Percentiles rank a stretch among this genome's conserved stretches.
Conservation (phyloP, 768 basidiomycete genomes). For the Chiua virens region DNA sequence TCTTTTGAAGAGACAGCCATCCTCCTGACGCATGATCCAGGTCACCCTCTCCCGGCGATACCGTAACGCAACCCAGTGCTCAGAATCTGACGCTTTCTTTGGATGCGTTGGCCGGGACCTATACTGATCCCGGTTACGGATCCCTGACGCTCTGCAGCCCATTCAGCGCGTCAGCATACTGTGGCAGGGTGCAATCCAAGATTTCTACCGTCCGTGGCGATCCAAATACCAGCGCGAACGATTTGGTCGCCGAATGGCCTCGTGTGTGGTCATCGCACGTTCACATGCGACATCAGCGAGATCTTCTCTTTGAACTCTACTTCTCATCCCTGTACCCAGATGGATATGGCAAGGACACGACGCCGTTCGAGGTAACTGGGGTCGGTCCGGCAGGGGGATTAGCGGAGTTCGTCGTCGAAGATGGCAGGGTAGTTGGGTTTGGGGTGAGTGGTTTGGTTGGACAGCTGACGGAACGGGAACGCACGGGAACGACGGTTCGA, state of each 20-base stretch:
- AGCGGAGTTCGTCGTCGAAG: slow-evolving; percentile 26
- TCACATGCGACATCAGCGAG: slow-evolving; percentile 25
- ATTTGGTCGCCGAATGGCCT: slow-evolving; percentile 34
- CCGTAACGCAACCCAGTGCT: too few species aligned
- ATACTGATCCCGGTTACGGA: slow-evolving; percentile 39
- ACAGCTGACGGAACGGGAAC: slow-evolving; percentile 21
- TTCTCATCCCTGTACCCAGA: slow-evolving; percentile 33
- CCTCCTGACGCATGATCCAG: background rate
- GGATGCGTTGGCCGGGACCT: slow-evolving; percentile 37
- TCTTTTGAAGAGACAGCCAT: background rate
- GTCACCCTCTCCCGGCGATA: background rate
- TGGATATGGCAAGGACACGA: slow-evolving; percentile 38
- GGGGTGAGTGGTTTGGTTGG: slow-evolving; percentile 20
- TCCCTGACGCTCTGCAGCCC: slow-evolving; percentile 37
- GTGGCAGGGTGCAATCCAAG: slow-evolving; percentile 23
- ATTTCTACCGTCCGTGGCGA: slow-evolving; percentile 28
- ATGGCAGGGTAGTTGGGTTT: slow-evolving; percentile 31
- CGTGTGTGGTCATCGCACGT: slow-evolving; percentile 40
- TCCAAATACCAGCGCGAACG: background rate
- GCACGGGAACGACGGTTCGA: slow-evolving; percentile 16
- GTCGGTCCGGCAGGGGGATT: background rate
- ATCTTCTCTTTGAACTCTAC: slow-evolving; percentile 18
- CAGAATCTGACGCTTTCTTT: slow-evolving; percentile 7
- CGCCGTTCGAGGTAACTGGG: slow-evolving; percentile 29
- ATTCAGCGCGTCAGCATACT: slow-evolving; percentile 19